Evolutionary conservation across 1,284 basidiomycete genomes (phyloP), one percentile per base, ranked within the genome.

Genomic region (Apiotrichum gracile): DNA sequence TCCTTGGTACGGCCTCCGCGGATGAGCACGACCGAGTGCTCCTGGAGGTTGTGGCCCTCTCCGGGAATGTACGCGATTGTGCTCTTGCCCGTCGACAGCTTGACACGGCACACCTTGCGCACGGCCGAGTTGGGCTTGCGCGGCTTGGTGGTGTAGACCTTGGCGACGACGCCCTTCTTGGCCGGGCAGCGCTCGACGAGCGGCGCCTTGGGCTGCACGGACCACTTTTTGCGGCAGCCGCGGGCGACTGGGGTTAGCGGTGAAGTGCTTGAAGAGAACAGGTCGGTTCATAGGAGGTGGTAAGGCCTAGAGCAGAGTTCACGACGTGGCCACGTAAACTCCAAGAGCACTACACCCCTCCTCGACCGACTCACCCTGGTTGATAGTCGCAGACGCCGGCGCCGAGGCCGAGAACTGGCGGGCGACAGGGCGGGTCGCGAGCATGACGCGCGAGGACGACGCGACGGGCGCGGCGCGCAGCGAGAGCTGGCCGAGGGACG

Each of bases 101-200:
- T 94, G 63, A 99, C 86, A 69, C 90, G 83, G 39, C 92, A 92
- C 55, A 97, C 90, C 78, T 97, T 98, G 59, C 96, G 88, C 69
- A 97, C 91, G 41, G 93, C 93, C 39, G 94, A 98, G 77, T 99
- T 99, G 61, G 96, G 96, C 73, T 99, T 99, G 80, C 93, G 97
- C 24, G 96, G 96, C 69, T 88, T 91, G 64, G 81, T 82, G 42
- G 85, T 88, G 74, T 87, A 87, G 24, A 97, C 83, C 62, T 85
- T 83, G 27, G 85, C 83, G 70, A 89, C 88, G 54, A 97, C 91
- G 34, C 88, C 92, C 73, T 94, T 96, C 65, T 84, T 84, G 76
- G 96, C 91, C 13, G 86, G 87, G 69, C 82, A 86, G 29, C 74
- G 78, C 58, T 87, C 78, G 24, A 97, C 81, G 12, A 92, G 82